Evolutionary conservation across 805 yeast species (phyloP).

Genomic region (Yarrowia hollandica): DNA sequence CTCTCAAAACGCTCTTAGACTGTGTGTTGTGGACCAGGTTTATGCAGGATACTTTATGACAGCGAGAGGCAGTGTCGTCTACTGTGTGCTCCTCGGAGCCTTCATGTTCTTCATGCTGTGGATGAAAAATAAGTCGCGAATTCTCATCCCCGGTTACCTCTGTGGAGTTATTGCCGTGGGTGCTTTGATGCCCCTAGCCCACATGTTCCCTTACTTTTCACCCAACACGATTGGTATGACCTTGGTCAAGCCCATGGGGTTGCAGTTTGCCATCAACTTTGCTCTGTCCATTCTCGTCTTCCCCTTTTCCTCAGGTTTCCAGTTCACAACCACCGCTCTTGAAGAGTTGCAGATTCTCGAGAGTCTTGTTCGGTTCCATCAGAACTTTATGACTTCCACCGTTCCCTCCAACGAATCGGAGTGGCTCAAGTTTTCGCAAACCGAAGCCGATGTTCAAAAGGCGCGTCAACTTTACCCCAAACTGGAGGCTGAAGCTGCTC

Average conservation of each 20-base stretch:
- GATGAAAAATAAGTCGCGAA: conserved; percentile 25
- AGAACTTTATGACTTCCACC: conserved; percentile 5
- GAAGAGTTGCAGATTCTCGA: background rate
- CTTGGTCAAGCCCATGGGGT: conserved; percentile 7
- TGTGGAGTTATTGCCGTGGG: conserved; percentile 23
- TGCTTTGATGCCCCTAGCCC: conserved; percentile 6
- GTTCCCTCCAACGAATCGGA: conserved; percentile 10
- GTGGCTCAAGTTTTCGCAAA: conserved; percentile 10
- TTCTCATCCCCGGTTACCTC: conserved; percentile 23
- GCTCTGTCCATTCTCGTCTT: background rate
- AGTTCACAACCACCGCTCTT: background rate
- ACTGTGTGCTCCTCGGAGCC: conserved; percentile 1
- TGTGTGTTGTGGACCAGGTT: background rate
- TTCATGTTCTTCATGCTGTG: conserved; percentile 26
- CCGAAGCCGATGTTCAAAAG: background rate
- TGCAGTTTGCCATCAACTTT: conserved; percentile 21
- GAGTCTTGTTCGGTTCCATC: conserved; percentile 2
- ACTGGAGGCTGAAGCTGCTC: conserved; percentile 33
- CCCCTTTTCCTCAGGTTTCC: conserved; percentile 11
- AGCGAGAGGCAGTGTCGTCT: conserved; percentile 5
- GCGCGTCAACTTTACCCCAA: conserved; percentile 30
- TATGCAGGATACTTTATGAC: conserved; percentile 2
- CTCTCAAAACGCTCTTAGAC: background rate
- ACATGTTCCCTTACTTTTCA: background rate
- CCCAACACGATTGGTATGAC: background rate